phyloP scores from a whole-genome alignment of 2,329 filamentous ascomycete genomes.

The Trichoderma aggressivum region DNA sequence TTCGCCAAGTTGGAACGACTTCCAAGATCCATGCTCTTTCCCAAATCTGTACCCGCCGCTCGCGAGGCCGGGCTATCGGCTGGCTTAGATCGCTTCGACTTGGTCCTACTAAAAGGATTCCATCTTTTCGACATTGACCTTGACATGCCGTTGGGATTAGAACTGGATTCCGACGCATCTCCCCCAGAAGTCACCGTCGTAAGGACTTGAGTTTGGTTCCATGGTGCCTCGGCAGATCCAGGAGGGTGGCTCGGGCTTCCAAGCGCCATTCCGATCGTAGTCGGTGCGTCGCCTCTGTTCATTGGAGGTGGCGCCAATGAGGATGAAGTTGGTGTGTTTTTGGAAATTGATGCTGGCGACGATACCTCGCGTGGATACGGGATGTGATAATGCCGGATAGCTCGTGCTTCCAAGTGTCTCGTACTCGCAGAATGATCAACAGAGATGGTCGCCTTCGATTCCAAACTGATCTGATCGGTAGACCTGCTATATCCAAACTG shows the following conservation, averaged over 20 bases:
- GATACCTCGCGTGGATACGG: conserved; percentile 39
- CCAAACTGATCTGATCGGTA: conserved; percentile 10
- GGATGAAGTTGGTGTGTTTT: conserved; percentile 40
- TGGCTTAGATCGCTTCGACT: conserved; percentile 31
- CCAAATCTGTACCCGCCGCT: neutral
- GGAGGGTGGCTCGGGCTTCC: conserved; percentile 60
- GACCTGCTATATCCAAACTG: conserved; percentile 15
- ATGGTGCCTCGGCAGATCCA: conserved; percentile 25
- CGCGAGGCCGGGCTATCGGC: neutral
- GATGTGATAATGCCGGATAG: conserved; percentile 37
- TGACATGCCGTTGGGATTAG: conserved; percentile 22
- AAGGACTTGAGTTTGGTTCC: conserved; percentile 26
- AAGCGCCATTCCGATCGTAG: conserved; percentile 68
- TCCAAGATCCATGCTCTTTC: neutral
- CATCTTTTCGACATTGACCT: conserved; percentile 54
- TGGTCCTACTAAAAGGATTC: conserved; percentile 53
- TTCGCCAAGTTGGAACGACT: neutral
- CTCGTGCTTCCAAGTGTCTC: neutral
- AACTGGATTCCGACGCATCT: conserved; percentile 20
- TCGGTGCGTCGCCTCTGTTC: conserved; percentile 26
- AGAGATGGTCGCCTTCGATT: neutral
- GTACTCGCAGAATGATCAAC: neutral
- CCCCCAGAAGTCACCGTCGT: conserved; percentile 26
- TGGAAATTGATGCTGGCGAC: conserved; percentile 35
- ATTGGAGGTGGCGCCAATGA: conserved; percentile 21